A percentile compares a stretch with the other conserved stretches of the same genome.
phyloP scores from a whole-genome alignment of 257 asterid species.

The Marsdenia floribunda region DNA sequence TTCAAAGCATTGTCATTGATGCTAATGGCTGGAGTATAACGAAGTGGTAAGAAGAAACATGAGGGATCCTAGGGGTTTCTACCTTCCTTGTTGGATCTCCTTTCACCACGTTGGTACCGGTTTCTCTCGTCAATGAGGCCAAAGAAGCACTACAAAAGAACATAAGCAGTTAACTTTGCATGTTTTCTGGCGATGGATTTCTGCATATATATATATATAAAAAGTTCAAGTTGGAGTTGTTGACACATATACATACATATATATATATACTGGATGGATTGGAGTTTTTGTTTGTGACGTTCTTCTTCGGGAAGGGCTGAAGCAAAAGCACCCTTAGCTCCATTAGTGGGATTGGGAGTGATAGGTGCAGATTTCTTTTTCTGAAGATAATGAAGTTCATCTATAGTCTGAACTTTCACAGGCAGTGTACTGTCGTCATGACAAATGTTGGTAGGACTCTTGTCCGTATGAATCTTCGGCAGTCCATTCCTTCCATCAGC shows the following conservation, averaged over 20 bases:
- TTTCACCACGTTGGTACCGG: slow-evolving; percentile 80
- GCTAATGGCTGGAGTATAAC: slow-evolving; percentile 41
- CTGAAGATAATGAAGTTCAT: slow-evolving; percentile 81
- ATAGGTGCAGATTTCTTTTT: slow-evolving; percentile 78
- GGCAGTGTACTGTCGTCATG: slow-evolving; percentile 66
- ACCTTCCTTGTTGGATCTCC: slow-evolving; percentile 63
- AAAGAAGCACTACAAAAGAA: slow-evolving; percentile 47
- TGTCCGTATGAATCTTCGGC: slow-evolving; percentile 61
- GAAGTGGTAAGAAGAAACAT: slow-evolving; percentile 27
- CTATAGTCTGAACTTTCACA: slow-evolving; percentile 70
- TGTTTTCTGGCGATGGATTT: too few relatives aligned
- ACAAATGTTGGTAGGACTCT: slow-evolving; percentile 39
- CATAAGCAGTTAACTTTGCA: too few relatives aligned
- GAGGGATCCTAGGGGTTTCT: slow-evolving; percentile 46
- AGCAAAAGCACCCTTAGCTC: slow-evolving; percentile 36
- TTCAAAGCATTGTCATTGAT: slow-evolving; percentile 67
- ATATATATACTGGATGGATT: slow-evolving; percentile 54
- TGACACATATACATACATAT: too few relatives aligned
- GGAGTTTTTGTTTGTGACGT: slow-evolving; percentile 70
- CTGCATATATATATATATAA: too few relatives aligned
- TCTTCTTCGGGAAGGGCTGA: slow-evolving; percentile 41
- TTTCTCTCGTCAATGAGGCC: slow-evolving; percentile 78
- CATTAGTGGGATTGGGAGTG: slow-evolving; percentile 54
- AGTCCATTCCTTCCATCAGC: slow-evolving; percentile 46
- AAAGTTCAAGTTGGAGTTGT: too few relatives aligned